Evolutionary conservation across 164 flowering plant genomes (phyloP), one percentile per base, ranked within the genome.

Genomic region (Brasenia schreberi): DNA sequence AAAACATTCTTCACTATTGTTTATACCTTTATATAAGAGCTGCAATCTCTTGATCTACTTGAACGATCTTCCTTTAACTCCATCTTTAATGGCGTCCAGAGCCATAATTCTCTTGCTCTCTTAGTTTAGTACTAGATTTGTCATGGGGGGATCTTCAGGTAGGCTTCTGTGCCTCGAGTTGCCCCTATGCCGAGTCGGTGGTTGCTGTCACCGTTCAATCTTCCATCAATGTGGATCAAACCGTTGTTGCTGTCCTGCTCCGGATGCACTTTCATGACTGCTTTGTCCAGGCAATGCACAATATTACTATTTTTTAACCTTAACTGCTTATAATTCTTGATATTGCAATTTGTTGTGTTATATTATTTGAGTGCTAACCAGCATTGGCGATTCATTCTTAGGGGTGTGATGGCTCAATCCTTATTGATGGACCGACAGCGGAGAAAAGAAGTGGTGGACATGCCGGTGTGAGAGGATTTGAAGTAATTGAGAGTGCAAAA

Each of bases 181-280:
- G 88, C 44, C 81, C 86, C 6, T 66, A 61, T 2, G 87, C 68
- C 0, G 90, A 86, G 69, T 72, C 81, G 60, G 79, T 78, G 3
- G 82, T 87, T 1, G 67, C 65, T 0, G 39, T 73, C 14, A 71
- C 83, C 0, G 86, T 85, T 3, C 19, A 62, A 5, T 7, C 78
- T 0, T 81, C 75, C 64, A 70, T 82, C 42, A 19, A 53, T 0
- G 45, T 77, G 0, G 61, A 82, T n/a, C 78, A 78, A 0, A 43
- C 78, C 4, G 59, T 84, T 4, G 89, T 86, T 14, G 77, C 92
- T 1, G 86, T 77, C 0, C 63, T 86, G 6, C 81, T 85, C 0
- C 77, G 88, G 19, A 70, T 87, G 84, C 83, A 80, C 60, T 87
- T 84, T 73, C 90, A 84, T 64, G 93, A 85, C 69, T 87, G 93